These are phyloP conservation scores for Corynespora cassiicola DNA, from an alignment of 2,329 filamentous ascomycete genomes.

Conservation along the genomic window DNA sequence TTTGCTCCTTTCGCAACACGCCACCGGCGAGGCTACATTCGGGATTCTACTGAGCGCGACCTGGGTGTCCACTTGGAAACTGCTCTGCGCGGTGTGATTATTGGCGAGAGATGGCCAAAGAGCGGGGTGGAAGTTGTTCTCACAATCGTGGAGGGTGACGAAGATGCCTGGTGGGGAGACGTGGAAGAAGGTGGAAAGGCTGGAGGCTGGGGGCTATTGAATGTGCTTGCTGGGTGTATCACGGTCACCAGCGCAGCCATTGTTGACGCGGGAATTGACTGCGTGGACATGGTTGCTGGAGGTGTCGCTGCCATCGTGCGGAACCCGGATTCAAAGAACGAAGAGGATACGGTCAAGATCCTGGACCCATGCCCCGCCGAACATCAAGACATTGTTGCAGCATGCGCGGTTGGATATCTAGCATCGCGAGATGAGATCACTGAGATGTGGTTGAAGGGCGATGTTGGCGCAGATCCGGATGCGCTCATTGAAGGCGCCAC, in stretches of 20 bases:
- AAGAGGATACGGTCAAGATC: slow-evolving; percentile 59
- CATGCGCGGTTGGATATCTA: slow-evolving; percentile 90
- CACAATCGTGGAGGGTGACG: slow-evolving; percentile 91
- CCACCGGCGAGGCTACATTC: slow-evolving; percentile 81
- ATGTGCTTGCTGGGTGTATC: slow-evolving; percentile 87
- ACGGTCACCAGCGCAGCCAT: slow-evolving; percentile 93
- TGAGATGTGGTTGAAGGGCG: slow-evolving; percentile 91
- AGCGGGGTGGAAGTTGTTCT: slow-evolving; percentile 95
- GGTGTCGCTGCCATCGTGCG: slow-evolving; percentile 83
- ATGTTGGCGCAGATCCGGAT: slow-evolving; percentile 57
- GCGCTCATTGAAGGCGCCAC: slow-evolving; percentile 68
- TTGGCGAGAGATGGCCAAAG: slow-evolving; percentile 97
- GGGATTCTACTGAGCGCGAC: slow-evolving; percentile 86
- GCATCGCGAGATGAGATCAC: slow-evolving; percentile 89
- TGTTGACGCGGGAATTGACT: slow-evolving; percentile 94
- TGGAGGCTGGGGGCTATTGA: slow-evolving; percentile 87
- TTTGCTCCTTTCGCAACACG: slow-evolving; percentile 93
- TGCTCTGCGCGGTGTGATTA: slow-evolving; percentile 85
- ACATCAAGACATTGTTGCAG: slow-evolving; percentile 77
- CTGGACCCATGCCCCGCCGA: slow-evolving; percentile 85
- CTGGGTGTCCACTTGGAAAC: slow-evolving; percentile 90
- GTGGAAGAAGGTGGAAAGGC: slow-evolving; percentile 49
- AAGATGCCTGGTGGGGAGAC: slow-evolving; percentile 73
- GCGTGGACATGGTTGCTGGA: slow-evolving; percentile 86
- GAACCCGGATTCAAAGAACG: slow-evolving; percentile 27